Evolutionary conservation across 306 rosid species (phyloP), one percentile per base, ranked within the genome.

Genomic region (Acacia melanoxylon): DNA sequence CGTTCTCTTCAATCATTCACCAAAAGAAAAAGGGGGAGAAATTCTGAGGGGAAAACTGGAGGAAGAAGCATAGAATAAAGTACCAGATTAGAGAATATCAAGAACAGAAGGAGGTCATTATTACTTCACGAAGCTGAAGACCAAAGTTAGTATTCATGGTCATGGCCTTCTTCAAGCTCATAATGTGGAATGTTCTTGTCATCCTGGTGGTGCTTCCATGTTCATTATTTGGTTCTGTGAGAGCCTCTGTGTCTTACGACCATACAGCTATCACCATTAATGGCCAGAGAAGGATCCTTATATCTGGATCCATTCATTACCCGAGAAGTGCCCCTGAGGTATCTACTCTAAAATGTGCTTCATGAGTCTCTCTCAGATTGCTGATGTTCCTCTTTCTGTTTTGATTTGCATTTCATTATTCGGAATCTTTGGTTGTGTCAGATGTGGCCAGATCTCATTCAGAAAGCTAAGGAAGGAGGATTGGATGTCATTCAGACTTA

Each of bases 381-480:
- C 77, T 29, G 17, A 42, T 27, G 41, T 29, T 77, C 24, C 37
- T 25, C 75, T 78, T 80, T 71, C 40, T 31, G 49, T 45, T 71
- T 24, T 75, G 58, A 9, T 67, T 70, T 78, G 35, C 29, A 24
- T 46, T 69, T 58, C 16, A 48, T 29, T 22, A 71, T 48, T 52
- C 35, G 16, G 65, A 78, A 71, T 75, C 67, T 56, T 79, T 79
- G 77, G 79, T 72, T 76, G 24, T 68, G 67, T 81, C 85, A 95
- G 99, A 95, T 95, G 99, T 95, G 99, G 99, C 98, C 99, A 85
- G 98, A 95, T 92, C 98, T 95, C 87, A 92, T 95, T 79, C 97
- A 93, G 86, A 95, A 91, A 87, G 99, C 99, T 6, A 95, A 93
- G 81, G 94, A 93, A 72, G 99, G 99, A 86, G 99, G 99, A 49